Base-by-base conservation (phyloP, 108 stramenopile species). In the Nitzschia sp. region DNA sequence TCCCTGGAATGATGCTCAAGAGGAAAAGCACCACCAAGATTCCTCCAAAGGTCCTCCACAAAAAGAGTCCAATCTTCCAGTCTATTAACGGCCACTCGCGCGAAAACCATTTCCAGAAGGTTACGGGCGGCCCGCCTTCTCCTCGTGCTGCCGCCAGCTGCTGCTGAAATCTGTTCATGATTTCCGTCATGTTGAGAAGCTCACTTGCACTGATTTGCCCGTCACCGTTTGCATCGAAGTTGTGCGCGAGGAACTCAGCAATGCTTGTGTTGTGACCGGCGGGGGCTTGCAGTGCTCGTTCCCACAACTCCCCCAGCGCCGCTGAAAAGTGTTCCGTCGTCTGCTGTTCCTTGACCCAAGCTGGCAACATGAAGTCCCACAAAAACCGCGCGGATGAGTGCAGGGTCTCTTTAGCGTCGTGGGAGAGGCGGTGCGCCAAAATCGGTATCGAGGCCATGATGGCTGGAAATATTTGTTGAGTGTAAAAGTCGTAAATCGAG, bases 21-120 rank as follows among this genome's bases (percentile, higher is more conserved):
- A 88, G 65, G 8, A 67, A 55, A 0, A 85, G 55, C 1, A 81
- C 76, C 26, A 87, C 48, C 34, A 84, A 68, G 24, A 86, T 61
- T 4, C 91, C 91, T 25, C 82, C 82, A 69, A 85, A 89, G 23
- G 83, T 84, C 35, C 75, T 64, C 91, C 86, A 89, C 13, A 92
- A 48, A 53, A 86, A 87, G 0, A 82, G 55, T 21, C 84, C 91
- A 19, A 92, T 27, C 32, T 87, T 87, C 83, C 88, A 85, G 59
- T 92, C 88, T 36, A 89, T 75, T 0, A 85, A 42, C 0, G 84
- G 86, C 82, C 78, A 92, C 71, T 77, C 66, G 45, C 68, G 55
- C 45, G 71, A 53, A 62, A 78, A 76, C 83, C 79, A 65, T 61
- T 46, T 34, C 72, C 72, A 72, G 31, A 70, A 75, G 6, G 72